These are phyloP conservation scores for sunflower (Helianthus annuus) DNA, from an alignment of 129 eudicot species.

Conservation along the genomic window HanXRQr2.0-SUNRISE NC_035449.2:16538589-16539088, in stretches of 20 bases:
- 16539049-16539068: background rate
- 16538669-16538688: background rate
- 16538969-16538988: conserved; percentile 97
- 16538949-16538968: conserved; percentile 92
- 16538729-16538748: no score
- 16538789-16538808: no score
- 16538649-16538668: background rate
- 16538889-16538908: conserved; percentile 93
- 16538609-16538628: conserved; percentile 87
- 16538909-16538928: conserved; percentile 57
- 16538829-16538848: background rate
- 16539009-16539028: conserved; percentile 86
- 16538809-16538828: background rate
- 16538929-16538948: conserved; percentile 90
- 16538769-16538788: no score
- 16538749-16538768: no score
- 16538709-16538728: no score
- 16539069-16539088: conserved; percentile 7
- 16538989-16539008: conserved; percentile 93
- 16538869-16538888: conserved; percentile 94
- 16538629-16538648: conserved; percentile 80
- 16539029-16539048: conserved; percentile 36
- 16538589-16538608: conserved; percentile 99
- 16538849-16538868: conserved; percentile 13
- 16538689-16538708: background rate